Evolutionary conservation across 2,329 filamentous ascomycete species (phyloP), one percentile per base, ranked within the genome.

Genomic region (Fusarium continuum): DNA sequence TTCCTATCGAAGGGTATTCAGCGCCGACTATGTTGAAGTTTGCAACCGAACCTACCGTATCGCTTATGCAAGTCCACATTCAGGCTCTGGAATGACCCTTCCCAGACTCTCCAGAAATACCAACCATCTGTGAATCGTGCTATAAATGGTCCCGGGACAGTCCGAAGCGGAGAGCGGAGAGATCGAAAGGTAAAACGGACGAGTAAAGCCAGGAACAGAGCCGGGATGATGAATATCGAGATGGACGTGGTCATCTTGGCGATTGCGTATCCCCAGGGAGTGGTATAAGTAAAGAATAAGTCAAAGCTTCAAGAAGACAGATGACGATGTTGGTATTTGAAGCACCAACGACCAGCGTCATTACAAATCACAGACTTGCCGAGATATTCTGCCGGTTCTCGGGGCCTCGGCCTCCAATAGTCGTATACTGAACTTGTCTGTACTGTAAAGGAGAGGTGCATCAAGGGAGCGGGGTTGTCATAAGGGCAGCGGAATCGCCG

Each of bases 71-170:
- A 2, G 8, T 39, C 20, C 2, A 64, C 8, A 9, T 64, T 64
- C 0, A 46, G 43, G 1, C 51, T 3, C 3, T 64, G 35, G 14
- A 64, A 64, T 4, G 26, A 54, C 0, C 61, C 61, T n/a, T 38
- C 44, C 19, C 34, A 40, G 5, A 64, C 39, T 1, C 19, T 44
- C 26, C 20, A 61, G 9, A 50, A 44, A 8, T 64, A 64, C 61
- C 61, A 64, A 2, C 25, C 20, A 11, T 54, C 48, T 3, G 55
- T 55, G 2, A 61, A 32, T 7, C 55, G 35, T 7, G 55, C 48
- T 1, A 32, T 6, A 4, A 20, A 25, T 4, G 56, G 56, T 0
- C 56, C 56, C 0, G 31, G 55, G 3, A 59, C 9, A 1, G 19
- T 20, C 1, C 55, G 54, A 13, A 59, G 32, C 4, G 45, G 38